Conservation (phyloP, 2,329 filamentous ascomycete genomes). For the Stromatinia cepivora region DNA sequence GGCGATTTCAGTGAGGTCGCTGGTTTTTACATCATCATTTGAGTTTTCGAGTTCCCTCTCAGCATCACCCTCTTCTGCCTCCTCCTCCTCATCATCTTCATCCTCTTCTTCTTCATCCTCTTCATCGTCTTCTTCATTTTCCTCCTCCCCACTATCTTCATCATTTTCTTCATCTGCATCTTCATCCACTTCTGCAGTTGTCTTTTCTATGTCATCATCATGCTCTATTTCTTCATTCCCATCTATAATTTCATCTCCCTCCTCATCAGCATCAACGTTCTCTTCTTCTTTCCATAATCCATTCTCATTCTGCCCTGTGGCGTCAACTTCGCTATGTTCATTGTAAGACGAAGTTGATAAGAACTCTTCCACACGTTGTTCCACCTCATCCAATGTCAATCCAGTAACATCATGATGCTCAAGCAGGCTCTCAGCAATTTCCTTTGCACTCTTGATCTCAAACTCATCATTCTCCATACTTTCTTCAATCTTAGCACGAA, state of each 20-base stretch:
- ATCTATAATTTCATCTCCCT: slow-evolving; percentile 20
- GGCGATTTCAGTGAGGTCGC: slow-evolving; percentile 6
- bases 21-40: not conserved
- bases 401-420: slow-evolving; percentile 25
- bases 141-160: slow-evolving; percentile 21
- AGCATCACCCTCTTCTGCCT: slow-evolving; percentile 3
- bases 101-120: slow-evolving; percentile 24
- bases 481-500: slow-evolving; percentile 41
- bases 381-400: slow-evolving; percentile 24
- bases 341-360: slow-evolving; percentile 20
- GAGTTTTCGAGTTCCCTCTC: not conserved
- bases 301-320: slow-evolving; percentile 8
- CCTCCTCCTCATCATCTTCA: slow-evolving; percentile 4
- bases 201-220: slow-evolving; percentile 23
- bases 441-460: slow-evolving; percentile 28
- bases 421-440: slow-evolving; percentile 24
- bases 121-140: slow-evolving; percentile 18
- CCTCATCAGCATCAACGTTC: slow-evolving; percentile 22
- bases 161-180: slow-evolving; percentile 24
- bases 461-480: slow-evolving; percentile 38
- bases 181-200: slow-evolving; percentile 20
- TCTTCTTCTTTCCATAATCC: slow-evolving; percentile 22
- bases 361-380: slow-evolving; percentile 26
- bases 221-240: slow-evolving; percentile 18
- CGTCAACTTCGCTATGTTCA: slow-evolving; percentile 11